Evolutionary conservation across 1,284 basidiomycete species (phyloP), one percentile per base, ranked within the genome.

Genomic region (Sporisorium graminicola): DNA sequence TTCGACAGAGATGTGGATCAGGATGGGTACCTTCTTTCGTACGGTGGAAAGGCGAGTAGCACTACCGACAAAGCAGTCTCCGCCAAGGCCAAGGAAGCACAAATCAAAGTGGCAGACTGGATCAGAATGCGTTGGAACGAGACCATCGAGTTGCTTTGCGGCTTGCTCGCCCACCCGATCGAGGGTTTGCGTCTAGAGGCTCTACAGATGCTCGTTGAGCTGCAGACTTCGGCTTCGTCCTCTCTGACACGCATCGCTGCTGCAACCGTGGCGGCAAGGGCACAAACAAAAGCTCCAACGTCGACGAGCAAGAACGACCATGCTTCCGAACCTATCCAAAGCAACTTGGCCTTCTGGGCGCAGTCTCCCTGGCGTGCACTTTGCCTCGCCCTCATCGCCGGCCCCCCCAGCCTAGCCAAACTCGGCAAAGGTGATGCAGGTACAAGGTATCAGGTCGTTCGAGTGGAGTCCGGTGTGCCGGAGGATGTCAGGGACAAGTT

Each of bases 91-190:
- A 59, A 35, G 35, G 75, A 78, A 47, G 73, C 80, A 2, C 51
- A 69, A 22, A 54, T 47, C 24, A 60, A 64, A 42, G 82, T 84
- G 20, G 53, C 65, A 20, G 63, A 71, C 16, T 84, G 83, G 83
- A 66, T 84, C 52, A 63, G 66, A 59, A 62, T 78, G 58, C 73
- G 80, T 35, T 84, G 79, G 79, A 83, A 84, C 56, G 71, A 80
- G 20, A 61, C 68, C 3, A 58, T 84, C 10, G 58, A 77, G 33
- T 53, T 80, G 13, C 65, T 82, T n/a, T 80, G 77, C 43, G 58
- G 62, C 3, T 52, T 82, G 27, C 68, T 80, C 14, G 68, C 52
- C 8, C 74, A 79, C 46, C 44, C 51, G 0, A 62, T 74, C 20
- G 67, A 77, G 22, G 71, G 69, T 13, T 26, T 79, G 8, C 63